Base-by-base conservation (phyloP, 2,329 filamentous ascomycete species). In the Colletotrichum sp. region DNA sequence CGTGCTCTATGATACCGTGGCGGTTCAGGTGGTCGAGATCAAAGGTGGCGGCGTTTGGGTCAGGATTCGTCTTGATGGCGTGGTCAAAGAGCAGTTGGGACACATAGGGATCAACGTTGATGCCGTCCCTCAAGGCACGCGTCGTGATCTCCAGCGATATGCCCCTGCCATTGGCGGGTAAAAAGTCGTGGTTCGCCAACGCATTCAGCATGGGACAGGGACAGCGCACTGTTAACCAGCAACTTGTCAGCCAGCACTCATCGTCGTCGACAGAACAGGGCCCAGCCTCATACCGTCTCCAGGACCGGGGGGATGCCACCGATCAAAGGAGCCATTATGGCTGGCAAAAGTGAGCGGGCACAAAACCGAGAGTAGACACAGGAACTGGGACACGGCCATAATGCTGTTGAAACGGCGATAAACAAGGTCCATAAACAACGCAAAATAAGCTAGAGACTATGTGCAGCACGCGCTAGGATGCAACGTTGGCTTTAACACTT, bases 141-240 rank as follows among this genome's bases (percentile, higher is more conserved):
- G 79, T 65, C 30, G 59, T 63, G 26, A 63, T 34, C 3, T 63
- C 30, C 16, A 63, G 30, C 5, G 77, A 78, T 21, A 81, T 68
- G 55, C 79, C 69, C n/a, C 74, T 77, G 16, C 80, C 79, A 52
- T 77, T 71, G 44, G 77, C 78, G 3, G 79, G 79, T 18, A 81
- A 74, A 36, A 78, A 81, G 68, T 74, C 78, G 72, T 81, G 80
- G 76, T 81, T 81, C 2, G 80, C 80, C 39, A 81, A 77, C 2
- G 79, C 66, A 69, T 81, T 81, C 24, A 78, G 44, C 77, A 79
- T 78, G 18, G 77, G 78, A 67, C 78, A 79, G 15, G 78, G 78
- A 13, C 74, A 62, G 15, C 78, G 71, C 21, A 65, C 62, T 64
- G 9, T 44, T 26, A 34, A 24, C 13, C n/a, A 24, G 62, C 62